phyloP scores from a whole-genome alignment of 2,329 filamentous ascomycete genomes.

The Cercospora brassicicola region DNA sequence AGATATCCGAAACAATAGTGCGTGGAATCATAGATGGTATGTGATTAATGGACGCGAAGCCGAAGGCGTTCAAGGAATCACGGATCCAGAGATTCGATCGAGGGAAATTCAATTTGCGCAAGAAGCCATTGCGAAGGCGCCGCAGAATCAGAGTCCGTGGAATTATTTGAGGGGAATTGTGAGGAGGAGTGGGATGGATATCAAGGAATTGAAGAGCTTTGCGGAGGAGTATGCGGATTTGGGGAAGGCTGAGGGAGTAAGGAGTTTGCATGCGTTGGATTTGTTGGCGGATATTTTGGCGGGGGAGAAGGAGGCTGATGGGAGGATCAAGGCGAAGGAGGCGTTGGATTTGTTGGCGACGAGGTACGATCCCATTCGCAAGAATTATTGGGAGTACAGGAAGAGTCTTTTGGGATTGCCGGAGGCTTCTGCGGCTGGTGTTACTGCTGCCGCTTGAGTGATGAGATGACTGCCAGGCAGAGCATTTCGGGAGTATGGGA shows the following conservation, averaged over 20 bases:
- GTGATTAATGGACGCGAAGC: conserved; percentile 68
- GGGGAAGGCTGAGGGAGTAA: conserved; percentile 52
- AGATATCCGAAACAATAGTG: conserved; percentile 93
- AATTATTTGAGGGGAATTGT: conserved; percentile 82
- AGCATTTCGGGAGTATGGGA: background rate
- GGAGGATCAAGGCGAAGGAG: conserved; percentile 62
- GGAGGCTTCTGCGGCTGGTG: background rate
- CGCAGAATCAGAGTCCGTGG: conserved; percentile 94
- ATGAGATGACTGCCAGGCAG: background rate
- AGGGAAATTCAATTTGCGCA: conserved; percentile 70
- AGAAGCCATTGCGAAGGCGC: conserved; percentile 71
- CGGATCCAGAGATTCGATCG: conserved; percentile 60
- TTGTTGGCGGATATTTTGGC: conserved; percentile 67
- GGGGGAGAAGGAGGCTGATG: conserved; percentile 52
- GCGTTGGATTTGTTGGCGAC: conserved; percentile 73
- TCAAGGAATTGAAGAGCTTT: conserved; percentile 55
- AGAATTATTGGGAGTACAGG: conserved; percentile 88
- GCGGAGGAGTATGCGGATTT: conserved; percentile 56
- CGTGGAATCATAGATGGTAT: conserved; percentile 97
- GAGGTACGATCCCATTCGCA: conserved; percentile 87
- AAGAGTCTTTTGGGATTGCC: conserved; percentile 49
- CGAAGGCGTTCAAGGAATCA: conserved; percentile 41
- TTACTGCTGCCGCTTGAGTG: conserved; percentile 3
- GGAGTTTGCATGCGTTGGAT: conserved; percentile 66
- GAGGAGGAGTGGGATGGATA: conserved; percentile 59